Evolutionary conservation across 768 basidiomycete genomes (phyloP), one percentile per base, ranked within the genome.

Genomic region (Symmetrospora coprosmae): DNA sequence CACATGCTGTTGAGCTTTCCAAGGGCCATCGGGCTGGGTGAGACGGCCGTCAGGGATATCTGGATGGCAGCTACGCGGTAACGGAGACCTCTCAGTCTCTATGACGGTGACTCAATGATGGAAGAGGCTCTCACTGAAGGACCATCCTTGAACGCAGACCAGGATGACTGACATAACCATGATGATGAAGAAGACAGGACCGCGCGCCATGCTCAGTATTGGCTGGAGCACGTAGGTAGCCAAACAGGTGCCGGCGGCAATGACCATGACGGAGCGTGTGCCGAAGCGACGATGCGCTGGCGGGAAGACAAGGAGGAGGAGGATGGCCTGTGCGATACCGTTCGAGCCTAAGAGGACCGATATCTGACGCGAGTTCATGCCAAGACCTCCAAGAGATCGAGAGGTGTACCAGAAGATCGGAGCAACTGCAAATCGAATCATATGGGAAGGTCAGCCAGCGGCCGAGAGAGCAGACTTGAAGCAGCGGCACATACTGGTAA

Each of bases 1-100:
- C 41, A 30, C 28, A 58, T 30, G n/a, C 55, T 47, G 35, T 60
- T 60, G 27, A 60, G 59, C 14, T 50, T 51, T 33, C 59, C 59
- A 4, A 60, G 19, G 21, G 37, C 7, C 11, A 35, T 11, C 2
- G 59, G 59, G 38, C 34, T 21, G 21, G 59, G 59, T 23, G 31
- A 58, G n/a, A 60, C 38, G 25, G 30, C 47, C 33, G 53, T 60
- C 9, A 60, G 17, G 17, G 27, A 23, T 14, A 60, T 30, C 49
- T 60, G 59, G 4, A 37, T 23, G 4, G 59, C 28, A 23, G 50
- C 31, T 17, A 50, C 53, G n/a, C n/a, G n/a, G n/a, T n/a, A n/a
- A n/a, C n/a, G n/a, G n/a, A n/a, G n/a, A n/a, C n/a, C n/a, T n/a
- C n/a, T n/a, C n/a, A n/a, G n/a, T n/a, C n/a, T n/a, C n/a, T n/a